Percentiles rank a stretch among this genome's conserved stretches.
phyloP scores from a whole-genome alignment of 305 asterid species.

The Fraxinus angustifolia region DNA sequence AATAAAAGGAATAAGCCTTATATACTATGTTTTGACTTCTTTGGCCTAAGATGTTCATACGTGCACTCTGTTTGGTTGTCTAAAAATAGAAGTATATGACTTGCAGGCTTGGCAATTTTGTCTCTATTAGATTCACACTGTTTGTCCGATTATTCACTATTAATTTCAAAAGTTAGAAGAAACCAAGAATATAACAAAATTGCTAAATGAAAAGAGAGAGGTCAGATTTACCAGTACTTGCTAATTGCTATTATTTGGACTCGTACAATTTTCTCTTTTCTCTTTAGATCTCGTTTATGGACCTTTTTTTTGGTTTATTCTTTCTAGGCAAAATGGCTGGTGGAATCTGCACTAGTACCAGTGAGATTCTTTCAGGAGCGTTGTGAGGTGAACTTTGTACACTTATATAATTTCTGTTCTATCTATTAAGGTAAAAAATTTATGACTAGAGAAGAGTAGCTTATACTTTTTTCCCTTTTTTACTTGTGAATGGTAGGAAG shows the following conservation, averaged over 20 bases:
- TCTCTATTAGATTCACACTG: background rate
- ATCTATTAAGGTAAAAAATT: background rate
- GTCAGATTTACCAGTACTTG: background rate
- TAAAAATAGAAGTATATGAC: background rate
- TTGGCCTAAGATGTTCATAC: background rate
- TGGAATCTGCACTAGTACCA: conserved; percentile 91
- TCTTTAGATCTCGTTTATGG: conserved; percentile 7
- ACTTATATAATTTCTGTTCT: conserved; percentile 1
- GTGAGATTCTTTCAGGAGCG: conserved; percentile 94
- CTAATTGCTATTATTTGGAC: background rate
- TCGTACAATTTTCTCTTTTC: background rate
- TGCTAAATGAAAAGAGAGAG: background rate
- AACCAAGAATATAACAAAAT: background rate
- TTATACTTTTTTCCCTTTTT: conserved; percentile 10
- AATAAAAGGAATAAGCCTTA: background rate
- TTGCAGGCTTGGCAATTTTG: background rate
- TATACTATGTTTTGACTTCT: background rate
- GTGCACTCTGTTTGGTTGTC: background rate
- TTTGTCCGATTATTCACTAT: background rate
- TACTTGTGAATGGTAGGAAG: conserved; percentile 56
- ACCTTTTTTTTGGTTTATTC: conserved; percentile 13
- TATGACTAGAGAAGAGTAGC: conserved; percentile 13
- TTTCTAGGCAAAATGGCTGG: conserved; percentile 88
- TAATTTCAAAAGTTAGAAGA: background rate
- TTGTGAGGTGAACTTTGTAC: conserved; percentile 59